A percentile compares a stretch with the other conserved stretches of the same genome.
Conservation (phyloP, 768 basidiomycete genomes). For the Russula dissimulans region DNA sequence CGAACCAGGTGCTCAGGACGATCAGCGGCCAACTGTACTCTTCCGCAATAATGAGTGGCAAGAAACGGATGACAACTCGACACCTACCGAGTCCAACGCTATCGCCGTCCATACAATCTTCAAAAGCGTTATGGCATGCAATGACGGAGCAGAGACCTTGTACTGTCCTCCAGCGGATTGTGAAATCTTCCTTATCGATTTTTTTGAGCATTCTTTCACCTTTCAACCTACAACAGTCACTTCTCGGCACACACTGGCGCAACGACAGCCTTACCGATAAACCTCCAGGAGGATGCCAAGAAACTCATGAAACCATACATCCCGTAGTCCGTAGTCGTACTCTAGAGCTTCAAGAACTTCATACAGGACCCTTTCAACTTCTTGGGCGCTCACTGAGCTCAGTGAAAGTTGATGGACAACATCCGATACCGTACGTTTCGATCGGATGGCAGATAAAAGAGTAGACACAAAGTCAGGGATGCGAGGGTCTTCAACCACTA, state of each 20-base stretch:
- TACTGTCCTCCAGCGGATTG: slow-evolving; percentile 47
- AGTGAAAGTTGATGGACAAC: slow-evolving; percentile 46
- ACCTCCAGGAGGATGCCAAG: slow-evolving; percentile 39
- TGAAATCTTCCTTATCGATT: slow-evolving; percentile 34
- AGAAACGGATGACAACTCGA: neutral
- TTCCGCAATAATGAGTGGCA: slow-evolving; percentile 24
- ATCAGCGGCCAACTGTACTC: slow-evolving; percentile 70
- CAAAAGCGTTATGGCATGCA: slow-evolving; percentile 55
- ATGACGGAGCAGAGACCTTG: slow-evolving; percentile 58
- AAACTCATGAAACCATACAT: slow-evolving; percentile 41
- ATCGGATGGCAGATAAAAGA: slow-evolving; percentile 37
- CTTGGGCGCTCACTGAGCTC: slow-evolving; percentile 32
- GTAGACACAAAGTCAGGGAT: slow-evolving; percentile 14
- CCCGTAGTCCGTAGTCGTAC: slow-evolving; percentile 31
- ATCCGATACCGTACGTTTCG: slow-evolving; percentile 48
- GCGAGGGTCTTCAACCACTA: slow-evolving; percentile 14
- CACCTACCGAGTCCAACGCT: slow-evolving; percentile 53
- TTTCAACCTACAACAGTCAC: slow-evolving; percentile 26
- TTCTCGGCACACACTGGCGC: neutral
- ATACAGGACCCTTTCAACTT: slow-evolving; percentile 40
- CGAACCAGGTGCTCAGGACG: slow-evolving; percentile 50
- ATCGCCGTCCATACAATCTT: slow-evolving; percentile 52
- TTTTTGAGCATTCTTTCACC: slow-evolving; percentile 24
- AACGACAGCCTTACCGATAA: slow-evolving; percentile 26
- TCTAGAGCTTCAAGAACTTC: slow-evolving; percentile 41